Conservation (phyloP, 176 grass and related monocot species). For the Phragmites australis region DNA sequence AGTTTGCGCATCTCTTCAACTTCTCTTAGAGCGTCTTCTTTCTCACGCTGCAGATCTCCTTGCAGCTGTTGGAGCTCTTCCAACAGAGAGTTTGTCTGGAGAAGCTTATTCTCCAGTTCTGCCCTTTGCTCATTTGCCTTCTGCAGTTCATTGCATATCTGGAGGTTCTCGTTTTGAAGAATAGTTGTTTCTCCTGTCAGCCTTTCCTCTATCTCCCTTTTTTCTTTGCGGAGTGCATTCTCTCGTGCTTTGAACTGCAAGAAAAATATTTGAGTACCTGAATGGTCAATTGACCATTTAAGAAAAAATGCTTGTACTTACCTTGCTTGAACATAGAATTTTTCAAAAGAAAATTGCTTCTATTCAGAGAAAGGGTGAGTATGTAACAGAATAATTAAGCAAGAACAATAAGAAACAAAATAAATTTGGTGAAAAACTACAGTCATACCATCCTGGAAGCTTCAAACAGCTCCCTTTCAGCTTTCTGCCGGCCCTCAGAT, state of each 20-base stretch:
- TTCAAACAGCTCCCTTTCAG: conserved; percentile 50
- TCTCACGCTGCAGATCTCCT: conserved; percentile 35
- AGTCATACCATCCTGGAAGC: conserved; percentile 52
- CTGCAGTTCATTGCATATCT: conserved; percentile 46
- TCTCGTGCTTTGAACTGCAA: conserved; percentile 58
- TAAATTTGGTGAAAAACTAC: neutral
- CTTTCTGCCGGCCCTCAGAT: conserved; percentile 57
- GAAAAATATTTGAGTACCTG: conserved; percentile 22
- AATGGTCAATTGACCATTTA: neutral
- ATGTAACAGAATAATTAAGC: neutral
- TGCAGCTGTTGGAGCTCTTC: conserved; percentile 32
- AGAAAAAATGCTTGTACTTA: neutral
- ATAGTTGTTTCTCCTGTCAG: conserved; percentile 47
- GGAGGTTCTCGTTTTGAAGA: conserved; percentile 46
- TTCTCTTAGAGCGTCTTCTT: conserved; percentile 41
- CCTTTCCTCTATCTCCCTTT: conserved; percentile 58
- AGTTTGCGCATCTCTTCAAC: conserved; percentile 37
- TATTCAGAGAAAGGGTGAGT: neutral
- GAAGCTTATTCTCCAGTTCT: conserved; percentile 50
- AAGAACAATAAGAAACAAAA: neutral
- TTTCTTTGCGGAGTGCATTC: conserved; percentile 51
- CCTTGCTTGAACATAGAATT: neutral
- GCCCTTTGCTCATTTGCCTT: conserved; percentile 45
- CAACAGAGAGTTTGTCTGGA: conserved; percentile 23
- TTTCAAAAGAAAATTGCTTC: neutral